phyloP scores from a whole-genome alignment of 73 alveolate genomes.

The Paramecium pentaurelia region DNA sequence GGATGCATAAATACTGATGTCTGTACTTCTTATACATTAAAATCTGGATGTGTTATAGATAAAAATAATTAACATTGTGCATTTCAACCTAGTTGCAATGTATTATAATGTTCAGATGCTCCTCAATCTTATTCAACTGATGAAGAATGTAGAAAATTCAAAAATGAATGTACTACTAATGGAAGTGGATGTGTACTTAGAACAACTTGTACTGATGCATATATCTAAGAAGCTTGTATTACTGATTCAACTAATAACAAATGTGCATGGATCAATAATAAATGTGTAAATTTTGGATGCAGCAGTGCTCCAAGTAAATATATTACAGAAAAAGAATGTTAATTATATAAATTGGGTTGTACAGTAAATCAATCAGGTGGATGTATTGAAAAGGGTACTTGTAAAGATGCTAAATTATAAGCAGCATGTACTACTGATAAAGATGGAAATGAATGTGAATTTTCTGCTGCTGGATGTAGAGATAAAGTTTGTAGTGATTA shows the following conservation, averaged over 20 bases:
- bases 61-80: background rate
- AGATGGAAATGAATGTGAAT: conserved; percentile 29
- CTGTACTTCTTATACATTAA: background rate
- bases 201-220: background rate
- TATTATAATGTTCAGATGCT: background rate
- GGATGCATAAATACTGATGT: background rate
- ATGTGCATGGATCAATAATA: conserved; percentile 17
- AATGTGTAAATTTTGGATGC: conserved; percentile 26
- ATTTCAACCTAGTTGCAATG: background rate
- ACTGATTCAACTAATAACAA: background rate
- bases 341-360: conserved; percentile 10
- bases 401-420: conserved; percentile 29
- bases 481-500: conserved; percentile 7
- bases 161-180: background rate
- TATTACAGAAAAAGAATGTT: background rate
- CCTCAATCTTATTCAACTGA: background rate
- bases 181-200: conserved; percentile 5
- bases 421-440: conserved; percentile 35
- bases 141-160: background rate
- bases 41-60: background rate
- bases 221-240: conserved; percentile 2
- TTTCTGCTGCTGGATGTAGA: conserved; percentile 19
- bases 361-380: conserved; percentile 32
- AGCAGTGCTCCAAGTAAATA: background rate
- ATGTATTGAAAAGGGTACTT: background rate